These are phyloP conservation scores for Annulohypoxylon nitens DNA, from an alignment of 495 filamentous ascomycete species.

Conservation along the genomic window DNA sequence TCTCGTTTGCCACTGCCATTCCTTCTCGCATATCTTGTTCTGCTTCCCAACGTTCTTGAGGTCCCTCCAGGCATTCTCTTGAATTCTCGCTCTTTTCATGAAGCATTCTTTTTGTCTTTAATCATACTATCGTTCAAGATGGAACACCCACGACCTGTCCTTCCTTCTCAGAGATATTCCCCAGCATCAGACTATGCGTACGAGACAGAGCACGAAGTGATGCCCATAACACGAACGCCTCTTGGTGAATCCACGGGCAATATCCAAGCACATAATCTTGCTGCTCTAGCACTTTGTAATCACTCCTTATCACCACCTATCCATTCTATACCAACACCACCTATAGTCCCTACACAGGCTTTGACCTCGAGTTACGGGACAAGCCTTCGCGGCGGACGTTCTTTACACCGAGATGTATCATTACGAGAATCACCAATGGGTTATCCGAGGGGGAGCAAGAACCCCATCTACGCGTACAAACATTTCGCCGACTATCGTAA, in stretches of 20 bases:
- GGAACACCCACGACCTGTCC: constrained; percentile 51
- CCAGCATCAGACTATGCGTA: constrained; percentile 51
- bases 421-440: constrained; percentile 57
- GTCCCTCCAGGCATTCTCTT: constrained; percentile 47
- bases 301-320: constrained; percentile 55
- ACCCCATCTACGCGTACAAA: constrained; percentile 65
- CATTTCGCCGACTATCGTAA: constrained; percentile 78
- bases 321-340: constrained; percentile 57
- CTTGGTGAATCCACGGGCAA: constrained; percentile 65
- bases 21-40: constrained; percentile 54
- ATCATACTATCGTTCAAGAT: constrained; percentile 39
- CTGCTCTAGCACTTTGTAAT: constrained; percentile 54
- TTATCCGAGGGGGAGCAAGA: constrained; percentile 58
- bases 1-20: constrained; percentile 53
- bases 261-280: constrained; percentile 58
- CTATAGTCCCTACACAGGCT: constrained; percentile 60
- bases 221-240: constrained; percentile 56
- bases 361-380: constrained; percentile 54
- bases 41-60: constrained; percentile 53
- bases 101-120: constrained; percentile 52
- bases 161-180: constrained; percentile 52
- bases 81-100: constrained; percentile 50
- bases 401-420: constrained; percentile 52
- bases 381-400: constrained; percentile 52
- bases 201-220: constrained; percentile 49